Conservation (phyloP, 2,329 filamentous ascomycete genomes). For the Calonectria henricotiae region DNA sequence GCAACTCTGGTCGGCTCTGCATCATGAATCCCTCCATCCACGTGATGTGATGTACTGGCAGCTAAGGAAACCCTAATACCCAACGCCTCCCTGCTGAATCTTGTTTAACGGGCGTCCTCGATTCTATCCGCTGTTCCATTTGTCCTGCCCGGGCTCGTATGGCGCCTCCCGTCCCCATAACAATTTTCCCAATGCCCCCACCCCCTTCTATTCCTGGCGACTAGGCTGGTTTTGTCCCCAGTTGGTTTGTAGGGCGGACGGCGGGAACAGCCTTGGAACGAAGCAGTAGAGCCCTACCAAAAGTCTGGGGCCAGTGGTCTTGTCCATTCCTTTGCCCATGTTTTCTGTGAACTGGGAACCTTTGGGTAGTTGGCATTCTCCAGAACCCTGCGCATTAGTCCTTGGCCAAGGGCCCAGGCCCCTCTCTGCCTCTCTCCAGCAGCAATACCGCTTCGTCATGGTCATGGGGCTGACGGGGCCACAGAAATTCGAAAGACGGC, state of each 20-base stretch:
- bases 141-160: conserved; percentile 20
- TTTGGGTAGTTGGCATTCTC: conserved; percentile 27
- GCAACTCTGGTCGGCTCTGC: conserved; percentile 2
- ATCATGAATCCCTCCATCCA: conserved; percentile 14
- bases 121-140: conserved; percentile 26
- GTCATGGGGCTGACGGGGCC: conserved; percentile 38
- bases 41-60: conserved; percentile 9
- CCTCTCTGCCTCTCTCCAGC: conserved; percentile 35
- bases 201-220: conserved; percentile 36
- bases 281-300: conserved; percentile 37
- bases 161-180: conserved; percentile 17
- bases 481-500: conserved; percentile 27
- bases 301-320: conserved; percentile 35
- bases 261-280: conserved; percentile 38
- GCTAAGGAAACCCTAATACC: conserved; percentile 19
- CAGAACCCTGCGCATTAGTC: conserved; percentile 33
- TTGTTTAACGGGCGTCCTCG: conserved; percentile 25
- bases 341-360: conserved; percentile 17
- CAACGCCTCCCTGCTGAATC: conserved; percentile 25
- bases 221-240: conserved; percentile 38
- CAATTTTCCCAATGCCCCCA: conserved; percentile 14
- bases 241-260: conserved; percentile 36
- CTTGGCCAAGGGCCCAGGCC: conserved; percentile 34
- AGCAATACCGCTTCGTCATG: conserved; percentile 45
- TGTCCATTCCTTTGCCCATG: conserved; percentile 32